Evolutionary conservation across 2,329 filamentous ascomycete species (phyloP), one percentile per base, ranked within the genome.

Genomic region (Zymoseptoria pseudotritici): DNA sequence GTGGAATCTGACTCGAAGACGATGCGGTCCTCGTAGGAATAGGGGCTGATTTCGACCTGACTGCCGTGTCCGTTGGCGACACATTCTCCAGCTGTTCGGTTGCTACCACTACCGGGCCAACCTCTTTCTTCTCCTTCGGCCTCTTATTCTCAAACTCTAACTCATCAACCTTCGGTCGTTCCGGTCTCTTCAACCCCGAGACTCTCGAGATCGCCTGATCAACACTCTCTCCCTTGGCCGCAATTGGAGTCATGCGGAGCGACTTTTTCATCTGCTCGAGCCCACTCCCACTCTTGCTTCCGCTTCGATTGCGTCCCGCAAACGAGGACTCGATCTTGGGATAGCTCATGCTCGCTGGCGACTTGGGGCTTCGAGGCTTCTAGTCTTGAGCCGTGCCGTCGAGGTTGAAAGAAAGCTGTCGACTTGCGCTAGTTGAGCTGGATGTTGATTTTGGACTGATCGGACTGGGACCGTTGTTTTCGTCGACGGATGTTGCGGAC

Each of bases 161-260:
- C 36, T 55, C 55, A 51, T 36, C 51, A 24, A 51, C 24, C n/a
- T 53, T 53, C 19, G 61, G 57, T 53, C 63, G 53, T 50, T 54
- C 50, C 11, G 64, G 64, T 46, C 24, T 49, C 17, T 56, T 54
- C 22, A 66, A 50, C 17, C 50, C 56, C 24, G 61, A 65, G 2
- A 62, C 61, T 51, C 64, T 50, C 22, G 57, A 36, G n/a, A 62
- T 62, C 13, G 64, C 64, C 51, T 65, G 53, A n/a, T 57, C 52
- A 8, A 59, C 59, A 20, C 59, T 61, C 54, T 65, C 59, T 7
- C 63, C 63, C 49, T 53, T 19, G 42, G 59, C 62, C 19, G 58
- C 63, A 51, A 66, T 60, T 24, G 63, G 64, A 17, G 63, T 66
- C 64, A 66, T 66, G 22, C 51, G 54, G 10, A 66, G 53, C 7